phyloP scores from a whole-genome alignment of 345 rosid species.

The Pugionium cornutum region DNA sequence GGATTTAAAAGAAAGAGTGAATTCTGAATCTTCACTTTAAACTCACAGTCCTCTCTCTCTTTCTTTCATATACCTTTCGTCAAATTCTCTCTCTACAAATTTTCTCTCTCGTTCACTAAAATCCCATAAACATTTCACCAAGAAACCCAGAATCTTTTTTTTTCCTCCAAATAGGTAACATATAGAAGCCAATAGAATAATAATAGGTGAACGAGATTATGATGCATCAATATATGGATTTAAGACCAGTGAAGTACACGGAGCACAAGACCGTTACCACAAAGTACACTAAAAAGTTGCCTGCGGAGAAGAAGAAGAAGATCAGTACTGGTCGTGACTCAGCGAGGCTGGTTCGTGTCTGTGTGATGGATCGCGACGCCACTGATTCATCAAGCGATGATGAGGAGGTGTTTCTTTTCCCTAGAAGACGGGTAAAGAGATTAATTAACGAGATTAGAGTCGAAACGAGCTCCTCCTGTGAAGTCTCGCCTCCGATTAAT shows the following conservation, averaged over 20 bases:
- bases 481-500: conserved; percentile 17
- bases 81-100: neutral
- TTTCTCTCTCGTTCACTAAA: conserved; percentile 2
- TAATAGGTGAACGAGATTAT: conserved; percentile 1
- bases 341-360: conserved; percentile 56
- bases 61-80: neutral
- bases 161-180: too few relatives aligned
- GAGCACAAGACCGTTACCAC: conserved; percentile 58
- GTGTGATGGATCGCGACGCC: conserved; percentile 69
- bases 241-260: conserved; percentile 62
- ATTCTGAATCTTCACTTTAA: conserved; percentile 29
- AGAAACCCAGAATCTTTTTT: conserved; percentile 21
- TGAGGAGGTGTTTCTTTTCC: conserved; percentile 38
- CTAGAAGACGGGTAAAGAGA: conserved; percentile 65
- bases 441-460: conserved; percentile 71
- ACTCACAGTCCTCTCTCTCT: neutral
- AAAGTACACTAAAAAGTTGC: conserved; percentile 46
- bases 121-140: neutral
- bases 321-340: conserved; percentile 20
- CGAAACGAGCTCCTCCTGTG: conserved; percentile 37
- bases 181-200: neutral
- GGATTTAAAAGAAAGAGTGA: conserved; percentile 22
- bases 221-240: conserved; percentile 29
- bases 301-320: conserved; percentile 7
- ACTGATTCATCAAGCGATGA: conserved; percentile 94